Percentiles rank a stretch among this genome's conserved stretches.
Conservation (phyloP, 2,329 filamentous ascomycete genomes). For the Aspergillus jensenii region DNA sequence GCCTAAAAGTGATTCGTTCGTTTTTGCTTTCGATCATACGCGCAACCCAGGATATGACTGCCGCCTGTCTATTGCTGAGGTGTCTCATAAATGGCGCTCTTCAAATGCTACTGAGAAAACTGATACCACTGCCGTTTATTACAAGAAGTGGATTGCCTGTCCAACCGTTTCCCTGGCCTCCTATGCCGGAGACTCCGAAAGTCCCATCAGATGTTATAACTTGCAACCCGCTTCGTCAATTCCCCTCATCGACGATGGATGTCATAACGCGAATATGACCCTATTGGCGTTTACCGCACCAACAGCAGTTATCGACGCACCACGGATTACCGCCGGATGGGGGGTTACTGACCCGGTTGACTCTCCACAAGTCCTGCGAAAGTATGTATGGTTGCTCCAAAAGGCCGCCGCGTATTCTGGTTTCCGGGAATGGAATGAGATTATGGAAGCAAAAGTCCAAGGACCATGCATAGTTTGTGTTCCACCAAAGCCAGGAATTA, state of each 20-base stretch:
- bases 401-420: slow-evolving; percentile 24
- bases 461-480: slow-evolving; percentile 30
- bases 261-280: slow-evolving; percentile 32
- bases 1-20: slow-evolving; percentile 52
- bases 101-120: slow-evolving; percentile 20
- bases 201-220: slow-evolving; percentile 21
- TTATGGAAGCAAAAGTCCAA: slow-evolving; percentile 7
- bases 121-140: slow-evolving; percentile 28
- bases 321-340: slow-evolving; percentile 23
- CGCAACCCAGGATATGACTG: slow-evolving; percentile 48
- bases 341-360: slow-evolving; percentile 26
- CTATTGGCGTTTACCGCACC: slow-evolving; percentile 29
- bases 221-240: slow-evolving; percentile 18
- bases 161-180: slow-evolving; percentile 21
- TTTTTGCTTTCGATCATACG: slow-evolving; percentile 54
- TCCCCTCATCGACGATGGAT: slow-evolving; percentile 20
- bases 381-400: slow-evolving; percentile 35
- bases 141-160: slow-evolving; percentile 29
- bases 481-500: slow-evolving; percentile 32
- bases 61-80: slow-evolving; percentile 46
- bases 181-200: slow-evolving; percentile 16
- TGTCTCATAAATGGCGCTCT: slow-evolving; percentile 50
- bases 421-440: slow-evolving; percentile 30
- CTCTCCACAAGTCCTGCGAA: slow-evolving; percentile 23
- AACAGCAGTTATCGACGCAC: slow-evolving; percentile 17